Conservation (phyloP, 805 yeast genomes). For the Priceomyces carsonii region DNA sequence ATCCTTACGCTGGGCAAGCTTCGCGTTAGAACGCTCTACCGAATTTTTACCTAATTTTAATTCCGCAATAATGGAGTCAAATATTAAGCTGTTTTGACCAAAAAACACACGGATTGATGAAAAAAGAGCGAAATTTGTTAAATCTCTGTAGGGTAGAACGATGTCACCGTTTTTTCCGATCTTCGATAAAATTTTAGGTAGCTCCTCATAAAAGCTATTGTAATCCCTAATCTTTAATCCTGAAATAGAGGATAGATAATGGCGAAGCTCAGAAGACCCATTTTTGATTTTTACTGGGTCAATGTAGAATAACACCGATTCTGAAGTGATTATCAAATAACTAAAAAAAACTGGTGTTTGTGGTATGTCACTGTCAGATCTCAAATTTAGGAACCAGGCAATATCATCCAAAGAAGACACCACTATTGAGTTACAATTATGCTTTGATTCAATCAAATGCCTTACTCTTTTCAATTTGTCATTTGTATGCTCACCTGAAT, state of each 20-base stretch:
- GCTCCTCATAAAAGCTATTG: constrained; percentile 56
- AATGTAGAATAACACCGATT: constrained; percentile 52
- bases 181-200: constrained; percentile 30
- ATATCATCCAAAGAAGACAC: constrained; percentile 82
- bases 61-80: constrained; percentile 36
- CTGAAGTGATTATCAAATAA: constrained; percentile 43
- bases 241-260: constrained; percentile 25
- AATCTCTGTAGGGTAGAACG: constrained; percentile 32
- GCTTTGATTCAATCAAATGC: constrained; percentile 25
- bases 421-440: constrained; percentile 39
- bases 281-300: constrained; percentile 45
- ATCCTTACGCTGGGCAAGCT: constrained; percentile 78
- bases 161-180: constrained; percentile 15
- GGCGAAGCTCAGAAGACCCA: constrained; percentile 22
- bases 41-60: constrained; percentile 77
- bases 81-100: constrained; percentile 22
- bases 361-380: constrained; percentile 75
- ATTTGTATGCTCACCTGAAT: constrained; percentile 33
- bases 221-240: constrained; percentile 51
- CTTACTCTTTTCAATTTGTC: constrained; percentile 32
- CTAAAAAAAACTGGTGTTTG: constrained; percentile 87
- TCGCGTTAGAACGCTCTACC: constrained; percentile 71
- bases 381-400: constrained; percentile 85
- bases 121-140: constrained; percentile 32
- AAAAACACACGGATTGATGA: constrained; percentile 28